Base-by-base conservation (phyloP, 2,329 filamentous ascomycete genomes). In the Lachnellula occidentalis region DNA sequence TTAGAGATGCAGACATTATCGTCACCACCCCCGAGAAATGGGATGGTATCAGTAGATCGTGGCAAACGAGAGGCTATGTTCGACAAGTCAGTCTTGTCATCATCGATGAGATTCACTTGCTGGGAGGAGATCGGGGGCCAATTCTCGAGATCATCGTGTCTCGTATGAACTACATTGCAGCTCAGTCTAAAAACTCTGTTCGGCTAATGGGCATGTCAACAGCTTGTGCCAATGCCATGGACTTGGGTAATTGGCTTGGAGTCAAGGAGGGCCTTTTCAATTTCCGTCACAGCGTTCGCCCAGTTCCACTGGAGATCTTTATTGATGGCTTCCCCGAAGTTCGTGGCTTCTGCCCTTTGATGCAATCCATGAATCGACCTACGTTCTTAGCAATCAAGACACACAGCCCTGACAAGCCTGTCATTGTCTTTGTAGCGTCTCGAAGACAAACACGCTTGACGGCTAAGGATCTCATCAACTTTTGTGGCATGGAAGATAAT, bases 11-110 rank as follows among this genome's bases (percentile, higher is more conserved):
- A 3, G 94, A 99, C 69, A 90, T 99, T 58, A 99, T 99, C 65
- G 91, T 99, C 65, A 99, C 94, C 0, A 99, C 95, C 0, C 95
- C 94, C n/a, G 94, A 99, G 74, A 99, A 99, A 70, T 99, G 94
- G 94, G 95, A 99, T 69, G 95, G 95, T 81, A 97, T 99, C 63
- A 96, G 90, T 64, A 58, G 63, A 62, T 88, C 94, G 81, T 99
- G 95, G 94, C 92, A 97, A 71, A 97, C 92, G 5, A 87, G 94
- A 82, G 88, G 89, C 57, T 99, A 99, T 63, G 94, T 99, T 41
- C 85, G 91, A 50, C 87, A 96, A 72, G 94, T 99, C 56, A 92
- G 91, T 57, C 76, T 99, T 15, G 94, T 99, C 50, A 96, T 99
- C 58, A 99, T 99, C 62, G 94, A 99, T 66, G 94, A 99, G 74